These are phyloP conservation scores for Sugiyamaella smithiae DNA, from an alignment of 805 yeast species.

Conservation along the genomic window DNA sequence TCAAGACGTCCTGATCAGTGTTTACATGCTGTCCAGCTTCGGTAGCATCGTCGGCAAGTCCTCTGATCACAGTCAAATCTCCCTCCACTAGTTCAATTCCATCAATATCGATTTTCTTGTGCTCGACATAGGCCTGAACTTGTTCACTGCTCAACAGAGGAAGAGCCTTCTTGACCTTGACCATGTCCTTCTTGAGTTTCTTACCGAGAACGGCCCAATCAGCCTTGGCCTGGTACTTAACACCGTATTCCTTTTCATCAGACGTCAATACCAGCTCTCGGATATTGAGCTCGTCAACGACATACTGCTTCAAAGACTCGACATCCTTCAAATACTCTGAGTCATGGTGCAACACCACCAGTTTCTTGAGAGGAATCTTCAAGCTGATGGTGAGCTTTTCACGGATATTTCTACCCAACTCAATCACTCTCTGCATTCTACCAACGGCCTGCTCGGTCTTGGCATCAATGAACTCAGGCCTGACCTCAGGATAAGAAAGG, in stretches of 20 bases:
- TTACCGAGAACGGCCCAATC: slow-evolving; percentile 99
- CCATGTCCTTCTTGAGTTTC: slow-evolving; percentile 91
- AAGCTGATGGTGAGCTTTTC: slow-evolving; percentile 92
- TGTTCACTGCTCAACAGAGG: slow-evolving; percentile 78
- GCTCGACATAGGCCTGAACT: slow-evolving; percentile 67
- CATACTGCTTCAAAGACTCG: slow-evolving; percentile 70
- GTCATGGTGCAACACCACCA: slow-evolving; percentile 84
- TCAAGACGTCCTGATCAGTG: slow-evolving; percentile 83
- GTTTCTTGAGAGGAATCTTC: slow-evolving; percentile 88
- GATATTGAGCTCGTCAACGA: slow-evolving; percentile 87
- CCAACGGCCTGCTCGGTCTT: slow-evolving; percentile 83
- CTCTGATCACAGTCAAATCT: slow-evolving; percentile 87
- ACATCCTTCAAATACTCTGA: slow-evolving; percentile 70
- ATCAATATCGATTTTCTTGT: slow-evolving; percentile 78
- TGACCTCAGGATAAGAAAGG: slow-evolving; percentile 83
- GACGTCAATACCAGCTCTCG: slow-evolving; percentile 83
- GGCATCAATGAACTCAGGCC: slow-evolving; percentile 75
- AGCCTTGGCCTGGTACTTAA: slow-evolving; percentile 89
- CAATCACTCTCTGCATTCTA: slow-evolving; percentile 97
- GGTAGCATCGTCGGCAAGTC: slow-evolving; percentile 60
- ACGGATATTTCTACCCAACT: slow-evolving; percentile 92
- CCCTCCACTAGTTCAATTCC: slow-evolving; percentile 85
- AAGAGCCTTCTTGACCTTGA: slow-evolving; percentile 89
- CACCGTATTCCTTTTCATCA: slow-evolving; percentile 89
- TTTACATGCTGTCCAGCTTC: slow-evolving; percentile 79